Evolutionary conservation across 768 basidiomycete species (phyloP).

Genomic region (Pleurotus eryngii): DNA sequence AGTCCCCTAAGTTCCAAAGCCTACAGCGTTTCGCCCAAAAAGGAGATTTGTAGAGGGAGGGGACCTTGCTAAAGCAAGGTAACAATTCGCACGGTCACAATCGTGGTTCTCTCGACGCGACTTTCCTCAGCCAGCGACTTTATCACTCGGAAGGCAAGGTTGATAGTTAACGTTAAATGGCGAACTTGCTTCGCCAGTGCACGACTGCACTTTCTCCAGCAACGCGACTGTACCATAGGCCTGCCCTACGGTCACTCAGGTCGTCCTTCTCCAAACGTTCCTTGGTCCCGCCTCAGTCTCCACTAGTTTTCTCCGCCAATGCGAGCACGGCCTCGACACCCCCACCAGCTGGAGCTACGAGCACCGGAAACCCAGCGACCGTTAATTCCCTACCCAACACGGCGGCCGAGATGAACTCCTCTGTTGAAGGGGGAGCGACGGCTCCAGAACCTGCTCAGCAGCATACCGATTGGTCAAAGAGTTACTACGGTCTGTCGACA

Average conservation of each 20-base stretch:
- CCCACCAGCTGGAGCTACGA: conserved; percentile 3
- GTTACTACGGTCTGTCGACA: conserved; percentile 76
- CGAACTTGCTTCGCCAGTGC: background rate
- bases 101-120: background rate
- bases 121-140: background rate
- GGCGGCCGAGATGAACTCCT: conserved; percentile 9
- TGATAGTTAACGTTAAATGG: background rate
- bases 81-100: no score
- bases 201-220: background rate
- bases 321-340: conserved; percentile 7
- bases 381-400: background rate
- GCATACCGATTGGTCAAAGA: conserved; percentile 82
- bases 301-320: background rate
- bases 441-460: conserved; percentile 16
- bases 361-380: conserved; percentile 11
- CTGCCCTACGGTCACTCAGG: background rate
- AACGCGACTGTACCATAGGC: background rate
- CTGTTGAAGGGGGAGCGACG: conserved; percentile 3
- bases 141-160: no score
- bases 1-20: no score
- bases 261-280: background rate
- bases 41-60: no score
- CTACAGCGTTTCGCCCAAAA: no score
- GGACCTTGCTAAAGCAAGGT: no score
- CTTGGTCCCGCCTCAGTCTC: background rate